Evolutionary conservation across 2,329 filamentous ascomycete species (phyloP), one percentile per base, ranked within the genome.

Genomic region (Coniochaeta prunicola): DNA sequence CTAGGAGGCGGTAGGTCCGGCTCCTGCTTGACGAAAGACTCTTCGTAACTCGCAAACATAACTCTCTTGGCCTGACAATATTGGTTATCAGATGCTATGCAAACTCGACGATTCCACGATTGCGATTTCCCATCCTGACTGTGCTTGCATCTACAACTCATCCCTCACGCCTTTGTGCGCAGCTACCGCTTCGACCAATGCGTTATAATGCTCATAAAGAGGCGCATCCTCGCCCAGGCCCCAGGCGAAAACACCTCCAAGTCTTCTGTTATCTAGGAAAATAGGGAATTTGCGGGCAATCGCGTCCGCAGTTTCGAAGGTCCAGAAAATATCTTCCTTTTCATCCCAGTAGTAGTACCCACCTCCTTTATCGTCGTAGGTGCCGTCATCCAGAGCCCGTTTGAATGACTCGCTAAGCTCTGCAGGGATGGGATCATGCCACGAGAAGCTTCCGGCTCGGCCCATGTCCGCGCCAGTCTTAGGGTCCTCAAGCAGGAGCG

Each of bases 161-260:
- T 50, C 45, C 24, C 21, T 50, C 9, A 9, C 30, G 8, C 53
- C 53, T 30, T 33, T 62, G 10, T 56, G 53, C 28, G 56, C 45
- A 15, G 62, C 61, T 54, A 73, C 42, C 5, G 66, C 67, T 9
- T 67, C 56, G 57, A 64, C 67, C 24, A 73, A 63, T 4, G 74
- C 74, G 34, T 62, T 62, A 12, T 81, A 67, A 58, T 77, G 77
- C 21, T 67, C 63, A 60, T 76, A 82, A 3, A 65, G 58, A 0
- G 76, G 74, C 1, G 76, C 79, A 60, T 91, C 88, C 71, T 91
- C 87, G 1, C 86, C 88, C 59, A 91, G 66, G 21, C 85, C 87
- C 88, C 88, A 91, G 0, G 88, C 87, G 78, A 91, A 90, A 4
- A 89, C 83, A 17, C 89, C 89, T 1, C 88, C 88, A 0, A 91